A percentile compares a stretch with the other conserved stretches of the same genome.
Evolutionary conservation across 129 eudicot species (phyloP).

Genomic region (Dittrichia graveolens): DNA sequence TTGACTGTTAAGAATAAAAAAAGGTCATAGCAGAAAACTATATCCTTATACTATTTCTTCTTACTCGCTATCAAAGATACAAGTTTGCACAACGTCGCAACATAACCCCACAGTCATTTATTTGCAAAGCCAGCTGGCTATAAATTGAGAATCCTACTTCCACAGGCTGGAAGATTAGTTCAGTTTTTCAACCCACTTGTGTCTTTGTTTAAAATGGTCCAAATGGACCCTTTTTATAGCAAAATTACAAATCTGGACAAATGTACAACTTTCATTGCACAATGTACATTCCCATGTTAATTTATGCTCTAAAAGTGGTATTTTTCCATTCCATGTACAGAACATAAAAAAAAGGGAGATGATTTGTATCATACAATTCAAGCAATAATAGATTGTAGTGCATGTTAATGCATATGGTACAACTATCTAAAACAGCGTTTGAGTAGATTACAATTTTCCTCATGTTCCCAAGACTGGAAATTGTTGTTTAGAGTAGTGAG

Average conservation of each 20-base stretch:
- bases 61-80: too few relatives aligned
- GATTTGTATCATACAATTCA: constrained; percentile 36
- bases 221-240: constrained; percentile 10
- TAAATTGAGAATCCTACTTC: constrained; percentile 24
- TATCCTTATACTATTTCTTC: too few relatives aligned
- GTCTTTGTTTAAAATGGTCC: constrained; percentile 5
- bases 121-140: constrained; percentile 36
- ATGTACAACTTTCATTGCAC: constrained; percentile 20
- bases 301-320: neutral
- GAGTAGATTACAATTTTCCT: constrained; percentile 19
- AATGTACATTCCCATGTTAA: neutral
- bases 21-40: too few relatives aligned
- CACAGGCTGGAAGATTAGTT: constrained; percentile 36
- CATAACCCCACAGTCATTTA: too few relatives aligned
- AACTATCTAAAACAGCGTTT: constrained; percentile 24
- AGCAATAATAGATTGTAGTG: neutral
- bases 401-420: constrained; percentile 22
- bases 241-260: constrained; percentile 23
- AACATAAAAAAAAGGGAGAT: neutral
- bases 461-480: constrained; percentile 21
- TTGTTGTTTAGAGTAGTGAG: too few relatives aligned
- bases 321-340: neutral
- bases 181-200: constrained; percentile 18
- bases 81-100: too few relatives aligned
- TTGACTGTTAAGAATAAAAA: neutral